These are phyloP conservation scores for Aspergillus sp. DNA, from an alignment of 2,329 filamentous ascomycete species.

Conservation along the genomic window DNA sequence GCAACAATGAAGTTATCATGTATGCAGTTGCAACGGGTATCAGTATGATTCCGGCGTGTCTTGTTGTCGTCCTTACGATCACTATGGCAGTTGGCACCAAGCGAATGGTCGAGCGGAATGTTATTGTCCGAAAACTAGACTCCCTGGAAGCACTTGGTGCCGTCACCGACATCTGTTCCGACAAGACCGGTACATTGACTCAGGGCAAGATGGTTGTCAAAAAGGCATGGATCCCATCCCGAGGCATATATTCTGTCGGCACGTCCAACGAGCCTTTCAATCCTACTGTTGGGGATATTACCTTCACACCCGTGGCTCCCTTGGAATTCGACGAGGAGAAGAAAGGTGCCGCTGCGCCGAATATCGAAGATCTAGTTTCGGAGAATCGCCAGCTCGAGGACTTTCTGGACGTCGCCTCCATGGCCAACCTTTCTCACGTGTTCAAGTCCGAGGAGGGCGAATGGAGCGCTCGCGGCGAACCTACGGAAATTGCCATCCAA, in stretches of 20 bases:
- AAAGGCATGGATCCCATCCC: slow-evolving; percentile 59
- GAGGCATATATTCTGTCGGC: slow-evolving; percentile 59
- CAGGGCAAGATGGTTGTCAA: slow-evolving; percentile 65
- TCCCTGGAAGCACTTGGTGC: slow-evolving; percentile 62
- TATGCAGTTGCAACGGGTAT: slow-evolving; percentile 62
- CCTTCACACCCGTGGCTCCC: slow-evolving; percentile 37
- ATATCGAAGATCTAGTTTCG: slow-evolving; percentile 37
- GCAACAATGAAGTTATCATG: slow-evolving; percentile 61
- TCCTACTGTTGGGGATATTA: slow-evolving; percentile 53
- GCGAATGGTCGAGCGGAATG: slow-evolving; percentile 56
- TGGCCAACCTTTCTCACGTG: slow-evolving; percentile 66
- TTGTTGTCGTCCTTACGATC: slow-evolving; percentile 67
- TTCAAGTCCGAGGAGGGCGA: slow-evolving; percentile 53
- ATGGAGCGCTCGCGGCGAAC: slow-evolving; percentile 66
- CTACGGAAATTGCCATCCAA: slow-evolving; percentile 73
- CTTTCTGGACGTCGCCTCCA: slow-evolving; percentile 62
- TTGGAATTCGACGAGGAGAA: slow-evolving; percentile 28
- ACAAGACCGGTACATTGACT: slow-evolving; percentile 62
- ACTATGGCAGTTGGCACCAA: slow-evolving; percentile 65
- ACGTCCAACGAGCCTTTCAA: slow-evolving; percentile 58
- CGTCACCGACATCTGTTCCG: slow-evolving; percentile 59
- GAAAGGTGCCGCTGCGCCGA: slow-evolving; percentile 23
- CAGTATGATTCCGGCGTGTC: slow-evolving; percentile 62
- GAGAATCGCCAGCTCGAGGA: slow-evolving; percentile 51
- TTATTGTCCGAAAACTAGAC: slow-evolving; percentile 59